Base-by-base conservation (phyloP, 257 asterid species). In the Striga asiatica region DNA sequence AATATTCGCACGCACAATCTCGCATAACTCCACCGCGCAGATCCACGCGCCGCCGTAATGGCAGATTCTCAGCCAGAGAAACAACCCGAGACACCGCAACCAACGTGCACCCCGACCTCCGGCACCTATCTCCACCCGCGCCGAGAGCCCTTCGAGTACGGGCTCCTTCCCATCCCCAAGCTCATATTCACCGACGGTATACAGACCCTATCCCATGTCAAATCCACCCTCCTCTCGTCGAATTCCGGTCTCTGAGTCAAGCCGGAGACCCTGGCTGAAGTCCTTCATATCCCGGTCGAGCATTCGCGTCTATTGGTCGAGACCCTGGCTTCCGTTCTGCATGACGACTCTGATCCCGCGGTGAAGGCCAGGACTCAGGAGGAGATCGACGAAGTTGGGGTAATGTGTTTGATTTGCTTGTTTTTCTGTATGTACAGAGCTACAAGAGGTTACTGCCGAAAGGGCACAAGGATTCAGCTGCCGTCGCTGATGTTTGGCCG, bases 401-500 rank as follows among this genome's bases (percentile, higher is more conserved):
- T 78, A 73, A 81, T 67, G 86, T 79, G 66, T 84, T 75, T 61
- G 97, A 91, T 82, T 80, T 91, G 88, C 74, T 91, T 14, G 69
- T 87, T 2, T 84, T 78, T 69, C 31, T 91, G 81, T 87, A 79
- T 62, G 69, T 87, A 46, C 91, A 91, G 78, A 82, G 78, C 59
- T 91, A 91, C 58, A 91, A 84, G 75, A 77, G 97, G 68, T 65
- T 92, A 76, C 73, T 88, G 64, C 99, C 99, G 3, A 92, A 81
- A 58, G 93, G 99, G 9, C 97, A 92, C 57, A 81, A 65, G 78
- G 97, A 92, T 69, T 81, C 94, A 5, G 99, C 96, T 18, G 88
- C 99, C 2, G 96, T 92, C 2, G 99, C 97, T 16, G 97, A 92
- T 74, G 95, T 92, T 48, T 88, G 97, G 94, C 95, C 97, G 16